Evolutionary conservation across 164 flowering plant species (phyloP), one percentile per base, ranked within the genome.

Genomic region (Macadamia tetraphylla): DNA sequence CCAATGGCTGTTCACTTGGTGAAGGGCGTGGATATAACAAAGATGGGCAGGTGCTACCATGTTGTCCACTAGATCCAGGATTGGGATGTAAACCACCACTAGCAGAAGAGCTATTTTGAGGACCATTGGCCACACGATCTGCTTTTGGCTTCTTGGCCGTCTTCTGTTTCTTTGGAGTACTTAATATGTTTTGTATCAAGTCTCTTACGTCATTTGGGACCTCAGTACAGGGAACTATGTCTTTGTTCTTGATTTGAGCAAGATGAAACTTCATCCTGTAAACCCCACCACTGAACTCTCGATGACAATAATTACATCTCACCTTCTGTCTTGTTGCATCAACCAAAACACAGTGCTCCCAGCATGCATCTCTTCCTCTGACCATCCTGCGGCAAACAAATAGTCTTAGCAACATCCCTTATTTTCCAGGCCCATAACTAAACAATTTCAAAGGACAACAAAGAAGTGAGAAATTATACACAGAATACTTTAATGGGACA

Each of bases 281-380:
- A 62, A 88, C 90, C 48, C 93, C 90, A 68, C 93, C 87, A 74
- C 88, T 85, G 71, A 86, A 88, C 64, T 85, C 88, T 69, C 86
- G 67, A 12, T 78, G 84, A 67, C 90, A 88, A 71, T 88, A 88
- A 74, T 88, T 86, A 73, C 93, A 88, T 61, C 83, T 73, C 57
- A 88, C 93, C 77, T 88, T 88, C 73, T 86, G 90, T 69, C 77
- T 80, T 29, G 86, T 81, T 72, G 90, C 87, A 77, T 88, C 90
- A 73, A 86, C 83, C 75, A 88, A 85, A 43, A 78, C 85, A 78
- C 93, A 88, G 68, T 88, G 90, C 74, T 88, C 87, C 92, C 93
- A 86, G 66, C 90, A 86, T 13, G 90, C 86, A 86, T 88, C 93
- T 74, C 86, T 83, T 77, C 88, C 92, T 63, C 92, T 80, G 46